Evolutionary conservation across 257 asterid genomes (phyloP), one percentile per base, ranked within the genome.

Genomic region (Prunella vulgaris): DNA sequence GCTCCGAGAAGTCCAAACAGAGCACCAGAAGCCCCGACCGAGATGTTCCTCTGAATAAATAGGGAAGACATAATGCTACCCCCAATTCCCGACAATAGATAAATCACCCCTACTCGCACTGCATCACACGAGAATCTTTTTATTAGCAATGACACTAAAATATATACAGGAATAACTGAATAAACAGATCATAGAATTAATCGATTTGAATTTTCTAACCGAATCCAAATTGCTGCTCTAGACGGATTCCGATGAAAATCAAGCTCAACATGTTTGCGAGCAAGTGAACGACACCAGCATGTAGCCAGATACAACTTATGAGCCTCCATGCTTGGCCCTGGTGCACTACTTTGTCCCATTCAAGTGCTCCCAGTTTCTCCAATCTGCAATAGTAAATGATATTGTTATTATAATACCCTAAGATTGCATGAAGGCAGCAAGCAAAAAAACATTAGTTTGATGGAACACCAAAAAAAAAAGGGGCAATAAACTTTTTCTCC

Each of bases 11-110:
- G 98, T 49, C 99, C 99, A 74, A 91, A 94, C n/a, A 94, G 76
- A 67, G 98, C 96, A 52, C 99, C 99, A 20, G 99, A 94, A 80
- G 99, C 99, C 57, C 99, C 99, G 17, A 94, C 99, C 0, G 99
- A 94, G 70, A 94, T 91, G 77, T 77, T 91, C 27, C 37, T 77
- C 74, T 86, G 96, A 80, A 94, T 87, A 78, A 93, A 88, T 17
- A 90, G 83, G 74, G 84, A 76, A 58, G 98, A 93, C 32, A 93
- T 77, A 62, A 90, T 53, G 84, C 97, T 90, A 61, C 98, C 98
- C 7, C 98, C 98, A 10, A 90, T 84, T 64, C 98, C 98, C 0
- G 98, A 85, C 72, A 93, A 24, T 32, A 93, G 70, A 84, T 93
- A 93, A 73, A 90, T 82, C 30, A 78, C 78, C 44, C 98, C 97